phyloP scores from a whole-genome alignment of 2,329 filamentous ascomycete genomes.

The Botrytis tulipae region DNA sequence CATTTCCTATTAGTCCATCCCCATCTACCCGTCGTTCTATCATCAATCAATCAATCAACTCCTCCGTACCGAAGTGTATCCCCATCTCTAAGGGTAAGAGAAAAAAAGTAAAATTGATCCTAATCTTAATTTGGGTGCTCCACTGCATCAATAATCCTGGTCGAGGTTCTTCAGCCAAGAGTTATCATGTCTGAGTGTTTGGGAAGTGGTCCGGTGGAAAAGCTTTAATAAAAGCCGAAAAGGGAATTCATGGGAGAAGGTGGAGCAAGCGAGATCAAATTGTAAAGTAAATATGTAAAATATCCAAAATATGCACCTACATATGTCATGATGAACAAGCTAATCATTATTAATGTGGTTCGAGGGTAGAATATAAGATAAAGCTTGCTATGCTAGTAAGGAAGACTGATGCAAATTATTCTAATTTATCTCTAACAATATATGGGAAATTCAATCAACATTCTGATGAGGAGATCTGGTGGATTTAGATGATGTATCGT shows the following conservation, averaged over 20 bases:
- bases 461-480: not conserved
- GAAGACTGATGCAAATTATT: not conserved
- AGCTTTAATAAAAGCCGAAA: not conserved
- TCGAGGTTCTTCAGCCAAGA: not conserved
- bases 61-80: not conserved
- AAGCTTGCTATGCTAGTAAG: not conserved
- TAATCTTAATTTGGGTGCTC: slow-evolving; percentile 2
- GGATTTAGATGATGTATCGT: not conserved
- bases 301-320: not conserved
- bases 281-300: not conserved
- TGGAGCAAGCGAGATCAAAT: not conserved
- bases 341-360: not conserved
- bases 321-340: not conserved
- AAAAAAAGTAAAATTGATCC: not conserved
- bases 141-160: slow-evolving; percentile 3
- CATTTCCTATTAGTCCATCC: not conserved
- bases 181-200: not conserved
- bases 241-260: not conserved
- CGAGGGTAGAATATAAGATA: too few relatives aligned
- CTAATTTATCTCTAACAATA: not conserved
- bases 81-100: not conserved
- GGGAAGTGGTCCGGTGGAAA: not conserved
- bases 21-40: not conserved
- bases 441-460: not conserved
- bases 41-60: not conserved